Evolutionary conservation across 495 filamentous ascomycete species (phyloP).

Genomic region (Neurospora sp.): DNA sequence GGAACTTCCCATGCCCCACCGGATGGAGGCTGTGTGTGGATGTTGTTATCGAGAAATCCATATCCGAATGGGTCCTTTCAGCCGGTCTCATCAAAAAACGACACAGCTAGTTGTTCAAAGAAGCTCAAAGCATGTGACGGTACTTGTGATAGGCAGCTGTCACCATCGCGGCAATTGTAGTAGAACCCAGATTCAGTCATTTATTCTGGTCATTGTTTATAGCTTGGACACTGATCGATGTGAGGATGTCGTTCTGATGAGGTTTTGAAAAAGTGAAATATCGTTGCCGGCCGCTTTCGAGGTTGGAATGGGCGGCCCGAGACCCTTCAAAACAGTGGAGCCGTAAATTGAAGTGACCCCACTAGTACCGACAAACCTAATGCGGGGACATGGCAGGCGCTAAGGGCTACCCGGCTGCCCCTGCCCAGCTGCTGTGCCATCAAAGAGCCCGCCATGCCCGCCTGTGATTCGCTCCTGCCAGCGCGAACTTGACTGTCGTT

Average conservation of each 20-base stretch:
- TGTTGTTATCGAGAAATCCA: not conserved
- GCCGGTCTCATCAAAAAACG: not conserved
- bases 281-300: not conserved
- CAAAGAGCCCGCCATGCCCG: not conserved
- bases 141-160: not conserved
- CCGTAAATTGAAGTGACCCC: not conserved
- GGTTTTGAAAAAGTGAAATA: not conserved
- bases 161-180: no score
- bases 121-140: not conserved
- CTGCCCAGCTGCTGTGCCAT: conserved; percentile 4
- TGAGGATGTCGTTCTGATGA: not conserved
- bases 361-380: not conserved
- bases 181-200: no score
- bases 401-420: not conserved
- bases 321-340: not conserved
- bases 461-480: conserved; percentile 10
- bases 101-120: not conserved
- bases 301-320: not conserved
- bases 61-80: not conserved
- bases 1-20: not conserved
- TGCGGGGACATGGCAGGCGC: not conserved
- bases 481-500: not conserved
- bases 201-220: no score
- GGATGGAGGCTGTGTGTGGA: not conserved
- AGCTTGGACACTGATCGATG: not conserved